These are phyloP conservation scores for Phaeodactylum tricornutum DNA, from an alignment of 108 stramenopile species.

Conservation along the genomic window DNA sequence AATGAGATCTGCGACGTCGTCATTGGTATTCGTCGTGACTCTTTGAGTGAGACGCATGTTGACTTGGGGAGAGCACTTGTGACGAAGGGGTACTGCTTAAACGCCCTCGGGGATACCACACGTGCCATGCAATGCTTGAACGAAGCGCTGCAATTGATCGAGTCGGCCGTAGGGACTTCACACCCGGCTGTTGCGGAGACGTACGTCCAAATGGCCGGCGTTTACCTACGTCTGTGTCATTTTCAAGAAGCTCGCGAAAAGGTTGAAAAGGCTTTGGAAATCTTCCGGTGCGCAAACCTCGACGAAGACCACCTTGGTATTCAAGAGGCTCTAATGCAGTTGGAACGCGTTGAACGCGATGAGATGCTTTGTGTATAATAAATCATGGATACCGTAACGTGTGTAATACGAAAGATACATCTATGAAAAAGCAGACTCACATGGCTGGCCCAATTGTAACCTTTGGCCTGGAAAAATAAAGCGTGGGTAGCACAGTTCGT, in stretches of 20 bases:
- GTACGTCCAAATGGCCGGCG: constrained; percentile 37
- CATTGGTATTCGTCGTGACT: constrained; percentile 35
- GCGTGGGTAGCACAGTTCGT: too few species aligned
- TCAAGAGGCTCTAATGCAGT: constrained; percentile 19
- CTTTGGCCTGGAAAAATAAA: too few species aligned
- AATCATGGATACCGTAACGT: too few species aligned
- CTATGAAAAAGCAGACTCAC: too few species aligned
- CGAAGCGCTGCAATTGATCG: constrained; percentile 21
- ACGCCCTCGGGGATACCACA: constrained; percentile 15
- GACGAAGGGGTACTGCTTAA: constrained; percentile 29
- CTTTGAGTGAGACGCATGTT: constrained; percentile 33
- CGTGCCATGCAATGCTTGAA: constrained; percentile 18
- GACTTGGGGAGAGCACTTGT: constrained; percentile 23
- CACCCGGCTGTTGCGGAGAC: constrained; percentile 26
- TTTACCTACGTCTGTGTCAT: constrained; percentile 54
- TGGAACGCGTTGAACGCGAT: constrained; percentile 36
- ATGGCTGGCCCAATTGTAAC: too few species aligned
- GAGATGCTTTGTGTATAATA: constrained; percentile 44
- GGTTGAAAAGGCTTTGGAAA: constrained; percentile 41
- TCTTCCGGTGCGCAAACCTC: constrained; percentile 30
- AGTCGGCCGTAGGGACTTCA: constrained; percentile 16
- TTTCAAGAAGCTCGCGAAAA: constrained; percentile 38
- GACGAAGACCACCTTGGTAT: constrained; percentile 41
- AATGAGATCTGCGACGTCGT: constrained; percentile 34
- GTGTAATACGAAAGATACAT: too few species aligned